Percentiles rank a stretch among this genome's conserved stretches.
Evolutionary conservation across 2,329 filamentous ascomycete species (phyloP).

Genomic region (Chrysoporthe austroafricana): DNA sequence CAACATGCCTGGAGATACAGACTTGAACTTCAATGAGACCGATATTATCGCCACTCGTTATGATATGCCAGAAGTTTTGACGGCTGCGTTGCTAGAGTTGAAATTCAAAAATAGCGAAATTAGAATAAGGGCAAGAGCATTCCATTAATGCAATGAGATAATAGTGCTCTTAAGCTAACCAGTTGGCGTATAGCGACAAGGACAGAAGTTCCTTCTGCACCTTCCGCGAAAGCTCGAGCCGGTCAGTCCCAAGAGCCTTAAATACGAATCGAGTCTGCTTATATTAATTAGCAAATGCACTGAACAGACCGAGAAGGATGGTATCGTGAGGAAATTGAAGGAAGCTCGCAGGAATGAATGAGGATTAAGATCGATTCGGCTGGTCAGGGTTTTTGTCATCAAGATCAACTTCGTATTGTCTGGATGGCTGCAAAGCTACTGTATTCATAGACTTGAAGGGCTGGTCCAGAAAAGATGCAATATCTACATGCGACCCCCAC

Average conservation of each 20-base stretch:
- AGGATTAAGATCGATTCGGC: too few relatives aligned
- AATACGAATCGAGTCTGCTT: neutral
- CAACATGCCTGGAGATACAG: neutral
- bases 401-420: too few relatives aligned
- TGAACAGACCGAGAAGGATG: neutral
- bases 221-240: neutral
- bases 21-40: neutral
- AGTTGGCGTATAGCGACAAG: neutral
- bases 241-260: neutral
- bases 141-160: neutral
- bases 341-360: neutral
- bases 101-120: neutral
- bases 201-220: neutral
- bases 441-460: neutral
- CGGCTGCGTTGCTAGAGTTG: neutral
- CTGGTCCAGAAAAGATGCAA: neutral
- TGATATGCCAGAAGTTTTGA: neutral
- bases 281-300: neutral
- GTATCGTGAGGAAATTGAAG: neutral
- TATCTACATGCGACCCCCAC: neutral
- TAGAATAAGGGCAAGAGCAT: neutral
- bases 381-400: too few relatives aligned
- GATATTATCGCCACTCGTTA: neutral
- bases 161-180: neutral
- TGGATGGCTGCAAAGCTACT: neutral